A percentile compares a stretch with the other conserved stretches of the same genome.
These are phyloP conservation scores for Ganoderma lucidum DNA, from an alignment of 1,284 basidiomycete genomes.

Conservation along the genomic window DNA sequence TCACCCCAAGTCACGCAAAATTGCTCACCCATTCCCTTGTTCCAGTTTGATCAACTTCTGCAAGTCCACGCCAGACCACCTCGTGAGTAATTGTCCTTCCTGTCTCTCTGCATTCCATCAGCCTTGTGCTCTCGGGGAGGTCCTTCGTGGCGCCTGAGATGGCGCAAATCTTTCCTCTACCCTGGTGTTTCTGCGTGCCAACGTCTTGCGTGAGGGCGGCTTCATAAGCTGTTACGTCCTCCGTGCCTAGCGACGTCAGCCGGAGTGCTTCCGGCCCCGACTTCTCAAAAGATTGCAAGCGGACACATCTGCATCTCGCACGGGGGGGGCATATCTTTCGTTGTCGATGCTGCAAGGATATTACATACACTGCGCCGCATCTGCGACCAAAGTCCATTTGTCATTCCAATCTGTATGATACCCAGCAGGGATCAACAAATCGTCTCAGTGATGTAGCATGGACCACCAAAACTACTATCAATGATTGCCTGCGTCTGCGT, in stretches of 20 bases:
- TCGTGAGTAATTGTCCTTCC: slow-evolving; percentile 28
- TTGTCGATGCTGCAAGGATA: background rate
- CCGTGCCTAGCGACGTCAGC: background rate
- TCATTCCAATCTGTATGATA: too few relatives aligned
- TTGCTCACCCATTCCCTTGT: slow-evolving; percentile 11
- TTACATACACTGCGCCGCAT: too few relatives aligned
- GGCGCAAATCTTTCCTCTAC: background rate
- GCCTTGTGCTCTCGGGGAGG: background rate
- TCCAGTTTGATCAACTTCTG: slow-evolving; percentile 77
- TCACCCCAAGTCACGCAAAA: background rate
- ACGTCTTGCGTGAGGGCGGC: background rate
- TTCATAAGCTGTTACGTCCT: background rate
- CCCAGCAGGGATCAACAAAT: background rate
- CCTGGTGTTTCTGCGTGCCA: background rate
- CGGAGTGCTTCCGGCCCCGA: slow-evolving; percentile 1
- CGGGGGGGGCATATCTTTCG: background rate
- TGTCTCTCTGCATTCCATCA: background rate
- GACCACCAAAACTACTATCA: background rate
- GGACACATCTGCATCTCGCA: background rate
- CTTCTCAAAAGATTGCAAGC: background rate
- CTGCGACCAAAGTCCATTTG: background rate
- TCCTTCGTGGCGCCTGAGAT: background rate
- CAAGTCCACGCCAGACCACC: slow-evolving; percentile 39
- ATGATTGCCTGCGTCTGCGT: slow-evolving; percentile 2
- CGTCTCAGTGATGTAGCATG: background rate